Evolutionary conservation across 2,329 filamentous ascomycete genomes (phyloP), one percentile per base, ranked within the genome.

Genomic region (Aspergillus pseudoterreus): DNA sequence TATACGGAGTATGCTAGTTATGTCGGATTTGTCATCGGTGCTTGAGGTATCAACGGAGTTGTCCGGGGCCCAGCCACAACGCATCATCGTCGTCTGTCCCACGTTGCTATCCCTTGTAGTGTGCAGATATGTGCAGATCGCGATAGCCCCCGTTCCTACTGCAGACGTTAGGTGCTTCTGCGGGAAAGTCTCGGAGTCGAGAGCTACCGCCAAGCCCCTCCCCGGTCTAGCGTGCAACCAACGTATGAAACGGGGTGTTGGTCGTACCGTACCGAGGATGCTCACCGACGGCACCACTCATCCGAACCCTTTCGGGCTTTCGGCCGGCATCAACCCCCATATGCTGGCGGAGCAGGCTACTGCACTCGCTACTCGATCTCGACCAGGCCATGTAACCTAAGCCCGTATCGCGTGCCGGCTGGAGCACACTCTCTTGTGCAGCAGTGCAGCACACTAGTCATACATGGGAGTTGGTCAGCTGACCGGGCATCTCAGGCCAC

Each of bases 11-110:
- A 30, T 30, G 27, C 27, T 11, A 30, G 27, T 8, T 11, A 30
- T 30, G 27, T 30, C 27, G 27, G 8, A 51, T 47, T 44, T 46
- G 41, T 45, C 46, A 49, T 43, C 17, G 42, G 22, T 47, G 17
- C 17, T 14, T 27, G 24, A 42, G 6, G 39, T 42, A 42, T 42
- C 39, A 24, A 38, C 50, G 50, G 50, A 52, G 19, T 52, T 52
- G 38, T 19, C 50, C 50, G 50, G 38, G 43, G 30, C 12, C 52
- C 42, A 47, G 11, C 45, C 5, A 39, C n/a, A 14, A 30, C 11
- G n/a, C 17, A 39, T 42, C 39, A 39, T 42, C 39, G 22, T 42
- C 15, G n/a, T 38, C 14, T 38, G 17, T 22, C 6, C 39, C 39
- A 42, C 39, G 39, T 42, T 42, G 15, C 11, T 42, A 22, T 6